Conservation (phyloP, 345 rosid species). For the Theobroma cacao region DNA sequence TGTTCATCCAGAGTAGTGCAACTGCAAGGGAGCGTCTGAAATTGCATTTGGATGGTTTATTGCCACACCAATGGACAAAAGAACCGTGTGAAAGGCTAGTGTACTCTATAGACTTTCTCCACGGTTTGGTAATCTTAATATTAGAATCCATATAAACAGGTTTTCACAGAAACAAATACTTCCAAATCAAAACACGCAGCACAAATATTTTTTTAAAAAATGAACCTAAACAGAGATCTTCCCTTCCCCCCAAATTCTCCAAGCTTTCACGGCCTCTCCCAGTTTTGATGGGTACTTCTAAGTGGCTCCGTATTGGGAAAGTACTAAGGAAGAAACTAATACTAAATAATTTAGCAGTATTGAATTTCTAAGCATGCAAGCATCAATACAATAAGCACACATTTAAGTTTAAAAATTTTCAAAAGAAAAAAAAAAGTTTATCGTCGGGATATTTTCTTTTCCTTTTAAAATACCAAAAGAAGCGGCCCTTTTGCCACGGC, state of each 20-base stretch:
- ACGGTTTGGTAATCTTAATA: not conserved
- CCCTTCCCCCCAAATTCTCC: not conserved
- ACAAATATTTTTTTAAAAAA: not conserved
- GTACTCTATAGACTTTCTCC: not conserved
- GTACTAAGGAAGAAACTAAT: not conserved
- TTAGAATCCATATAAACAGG: not conserved
- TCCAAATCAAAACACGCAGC: not conserved
- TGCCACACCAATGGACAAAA: slow-evolving; percentile 1
- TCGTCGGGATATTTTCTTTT: not conserved
- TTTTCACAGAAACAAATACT: not conserved
- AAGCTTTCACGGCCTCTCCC: not conserved
- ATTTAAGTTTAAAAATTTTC: not conserved
- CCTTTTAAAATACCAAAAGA: slow-evolving; percentile 7
- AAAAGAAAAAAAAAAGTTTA: not conserved
- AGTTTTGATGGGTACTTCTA: not conserved
- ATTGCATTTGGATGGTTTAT: not conserved
- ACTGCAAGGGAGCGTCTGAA: not conserved
- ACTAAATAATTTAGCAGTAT: slow-evolving; percentile 50
- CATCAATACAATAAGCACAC: slow-evolving; percentile 5
- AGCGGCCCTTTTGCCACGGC: slow-evolving; percentile 9
- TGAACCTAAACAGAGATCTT: not conserved
- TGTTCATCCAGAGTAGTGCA: not conserved
- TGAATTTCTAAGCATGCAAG: slow-evolving; percentile 59
- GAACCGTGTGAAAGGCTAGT: slow-evolving; percentile 2
- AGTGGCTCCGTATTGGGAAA: not conserved